Conservation (phyloP, 805 yeast species). For the Candida manassasensis region DNA sequence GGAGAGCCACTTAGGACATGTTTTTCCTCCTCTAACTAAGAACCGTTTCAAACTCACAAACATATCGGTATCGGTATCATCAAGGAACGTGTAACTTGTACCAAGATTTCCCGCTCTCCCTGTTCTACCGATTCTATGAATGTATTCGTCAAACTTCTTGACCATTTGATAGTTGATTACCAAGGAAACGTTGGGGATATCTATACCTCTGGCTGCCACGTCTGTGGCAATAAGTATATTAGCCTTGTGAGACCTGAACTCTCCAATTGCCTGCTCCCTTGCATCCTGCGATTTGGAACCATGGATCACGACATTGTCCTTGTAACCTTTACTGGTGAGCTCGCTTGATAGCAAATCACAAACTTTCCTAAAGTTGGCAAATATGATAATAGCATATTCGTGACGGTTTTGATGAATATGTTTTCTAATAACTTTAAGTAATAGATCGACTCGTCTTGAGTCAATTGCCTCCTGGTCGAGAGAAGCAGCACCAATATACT, state of each 20-base stretch:
- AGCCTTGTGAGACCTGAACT: slow-evolving; percentile 50
- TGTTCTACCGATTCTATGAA: slow-evolving; percentile 93
- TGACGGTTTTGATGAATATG: slow-evolving; percentile 36
- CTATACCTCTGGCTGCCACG: slow-evolving; percentile 94
- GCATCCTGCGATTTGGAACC: slow-evolving; percentile 84
- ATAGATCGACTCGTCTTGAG: slow-evolving; percentile 35
- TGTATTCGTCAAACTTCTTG: slow-evolving; percentile 70
- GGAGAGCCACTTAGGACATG: slow-evolving; percentile 16
- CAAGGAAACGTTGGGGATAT: slow-evolving; percentile 78
- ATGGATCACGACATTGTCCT: slow-evolving; percentile 60
- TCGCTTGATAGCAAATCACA: slow-evolving; percentile 64
- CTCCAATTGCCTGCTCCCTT: slow-evolving; percentile 70
- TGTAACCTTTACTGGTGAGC: slow-evolving; percentile 42
- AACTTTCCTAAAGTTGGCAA: slow-evolving; percentile 70
- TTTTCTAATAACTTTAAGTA: slow-evolving; percentile 32
- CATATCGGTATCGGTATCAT: slow-evolving; percentile 49
- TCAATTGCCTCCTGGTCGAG: slow-evolving; percentile 24
- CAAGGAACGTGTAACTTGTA: slow-evolving; percentile 67
- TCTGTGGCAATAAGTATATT: slow-evolving; percentile 85
- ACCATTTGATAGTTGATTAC: slow-evolving; percentile 88
- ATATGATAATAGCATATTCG: slow-evolving; percentile 54
- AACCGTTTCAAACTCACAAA: slow-evolving; percentile 49
- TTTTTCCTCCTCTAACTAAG: slow-evolving; percentile 32
- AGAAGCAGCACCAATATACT: slow-evolving; percentile 18
- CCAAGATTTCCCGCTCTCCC: slow-evolving; percentile 92